Evolutionary conservation across 1,284 basidiomycete genomes (phyloP), one percentile per base, ranked within the genome.

Genomic region (Ceratobasidium sp.): DNA sequence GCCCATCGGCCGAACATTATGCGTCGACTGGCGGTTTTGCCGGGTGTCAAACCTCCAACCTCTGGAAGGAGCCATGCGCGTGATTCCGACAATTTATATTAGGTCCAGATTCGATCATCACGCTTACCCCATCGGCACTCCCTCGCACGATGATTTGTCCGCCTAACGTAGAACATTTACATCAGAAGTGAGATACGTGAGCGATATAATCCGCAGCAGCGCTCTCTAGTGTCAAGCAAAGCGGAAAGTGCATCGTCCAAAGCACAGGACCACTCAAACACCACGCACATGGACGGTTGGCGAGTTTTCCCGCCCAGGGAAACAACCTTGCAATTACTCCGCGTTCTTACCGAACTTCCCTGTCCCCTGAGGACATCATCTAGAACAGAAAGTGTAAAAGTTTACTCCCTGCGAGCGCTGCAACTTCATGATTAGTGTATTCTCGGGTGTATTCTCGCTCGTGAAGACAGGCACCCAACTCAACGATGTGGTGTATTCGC

Each of bases 281-380:
- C 11, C n/a, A 42, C 33, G n/a, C 29, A 21, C 16, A 21, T 6
- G 42, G 16, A n/a, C 42, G 42, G 14, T 23, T 44, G 19, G 9
- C 6, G 33, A 25, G 42, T 46, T 27, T 9, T 21, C 11, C 59
- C 33, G 25, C 14, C 6, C 2, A 39, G n/a, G 53, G 64, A 56
- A 27, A 67, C 64, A 56, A 53, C 16, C 42, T 30, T 56, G 33
- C 14, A 23, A 42, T 56, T 67, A 56, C 64, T 33, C 64, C 64
- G 53, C 44, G 2, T 56, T 67, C 53, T 56, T 52, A 21, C 64
- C 64, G 64, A 67, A 39, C 64, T 56, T 67, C 53, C 64, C 9
- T 14, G 39, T 33, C 29, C 41, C 50, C 60, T 47, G 25, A 7
- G 44, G 13, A 11, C 11, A 36, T 36, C 11, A 36, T 36, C 33